Percentiles rank a stretch among this genome's conserved stretches.
Evolutionary conservation across 441 rosid species (phyloP).

Genomic region (Jatropha multifida): DNA sequence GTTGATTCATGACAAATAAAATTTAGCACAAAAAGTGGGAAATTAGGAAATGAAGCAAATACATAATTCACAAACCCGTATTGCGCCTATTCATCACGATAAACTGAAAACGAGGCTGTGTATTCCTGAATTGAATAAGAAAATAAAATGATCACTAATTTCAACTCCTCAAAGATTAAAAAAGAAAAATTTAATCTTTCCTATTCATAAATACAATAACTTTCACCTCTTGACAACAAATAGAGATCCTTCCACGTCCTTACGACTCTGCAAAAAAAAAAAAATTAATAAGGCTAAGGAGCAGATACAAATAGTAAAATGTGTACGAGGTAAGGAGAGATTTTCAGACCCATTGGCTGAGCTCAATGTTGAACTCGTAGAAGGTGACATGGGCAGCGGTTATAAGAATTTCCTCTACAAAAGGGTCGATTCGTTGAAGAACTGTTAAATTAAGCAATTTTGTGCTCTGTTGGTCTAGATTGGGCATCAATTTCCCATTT

Average conservation of each 20-base stretch:
- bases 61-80: slow-evolving; percentile 48
- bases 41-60: neutral
- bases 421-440: slow-evolving; percentile 89
- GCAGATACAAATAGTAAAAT: neutral
- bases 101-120: slow-evolving; percentile 97
- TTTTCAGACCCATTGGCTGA: slow-evolving; percentile 72
- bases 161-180: neutral
- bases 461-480: slow-evolving; percentile 83
- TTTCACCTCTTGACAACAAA: slow-evolving; percentile 86
- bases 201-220: neutral
- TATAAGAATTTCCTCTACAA: slow-evolving; percentile 85
- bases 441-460: slow-evolving; percentile 85
- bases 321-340: neutral
- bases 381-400: slow-evolving; percentile 97
- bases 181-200: neutral
- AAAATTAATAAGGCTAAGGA: neutral
- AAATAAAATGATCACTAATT: neutral
- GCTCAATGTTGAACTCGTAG: slow-evolving; percentile 90
- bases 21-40: neutral
- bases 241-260: slow-evolving; percentile 96
- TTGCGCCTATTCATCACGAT: slow-evolving; percentile 96
- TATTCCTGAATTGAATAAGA: slow-evolving; percentile 46
- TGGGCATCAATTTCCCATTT: slow-evolving; percentile 86
- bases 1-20: neutral
- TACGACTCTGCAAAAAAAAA: slow-evolving; percentile 63